These are phyloP conservation scores for Fusarium nodosum DNA, from an alignment of 2,329 filamentous ascomycete genomes.

Conservation along the genomic window DNA sequence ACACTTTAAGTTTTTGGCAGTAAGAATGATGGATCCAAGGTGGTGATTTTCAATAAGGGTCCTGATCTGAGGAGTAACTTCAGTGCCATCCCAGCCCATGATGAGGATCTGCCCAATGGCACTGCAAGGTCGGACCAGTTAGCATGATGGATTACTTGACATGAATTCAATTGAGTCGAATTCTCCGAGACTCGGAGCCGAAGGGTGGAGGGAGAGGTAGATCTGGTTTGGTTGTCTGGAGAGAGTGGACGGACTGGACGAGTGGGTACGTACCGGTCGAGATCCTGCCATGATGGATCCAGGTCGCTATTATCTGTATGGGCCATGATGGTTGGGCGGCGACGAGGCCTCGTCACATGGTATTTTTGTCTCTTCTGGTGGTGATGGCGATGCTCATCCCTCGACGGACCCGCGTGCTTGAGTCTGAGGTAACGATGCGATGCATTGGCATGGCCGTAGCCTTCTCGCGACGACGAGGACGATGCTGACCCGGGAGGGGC, in stretches of 20 bases:
- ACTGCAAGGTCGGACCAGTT: conserved; percentile 59
- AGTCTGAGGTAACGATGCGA: conserved; percentile 52
- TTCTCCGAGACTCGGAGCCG: conserved; percentile 38
- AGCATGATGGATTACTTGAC: conserved; percentile 35
- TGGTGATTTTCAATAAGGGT: conserved; percentile 86
- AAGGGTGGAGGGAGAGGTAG: conserved; percentile 39
- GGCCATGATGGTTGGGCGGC: conserved; percentile 55
- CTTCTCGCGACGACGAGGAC: conserved; percentile 44
- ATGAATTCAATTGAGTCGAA: background rate
- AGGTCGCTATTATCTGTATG: conserved; percentile 53
- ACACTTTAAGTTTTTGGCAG: conserved; percentile 90
- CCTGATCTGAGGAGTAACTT: conserved; percentile 85
- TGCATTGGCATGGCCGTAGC: conserved; percentile 43
- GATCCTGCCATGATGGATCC: conserved; percentile 79
- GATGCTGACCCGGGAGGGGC: conserved; percentile 46
- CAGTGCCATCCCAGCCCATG: conserved; percentile 88
- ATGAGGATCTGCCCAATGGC: conserved; percentile 82
- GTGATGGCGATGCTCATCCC: conserved; percentile 32
- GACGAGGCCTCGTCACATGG: conserved; percentile 48
- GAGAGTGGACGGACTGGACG: conserved; percentile 9
- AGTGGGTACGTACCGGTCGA: conserved; percentile 74
- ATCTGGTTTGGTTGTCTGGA: conserved; percentile 22
- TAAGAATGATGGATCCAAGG: conserved; percentile 87
- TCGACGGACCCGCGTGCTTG: conserved; percentile 46
- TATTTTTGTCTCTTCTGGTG: conserved; percentile 43